Evolutionary conservation across 1,139 yeast genomes (phyloP), one percentile per base, ranked within the genome.

Genomic region (Taphrina flavorubra): DNA sequence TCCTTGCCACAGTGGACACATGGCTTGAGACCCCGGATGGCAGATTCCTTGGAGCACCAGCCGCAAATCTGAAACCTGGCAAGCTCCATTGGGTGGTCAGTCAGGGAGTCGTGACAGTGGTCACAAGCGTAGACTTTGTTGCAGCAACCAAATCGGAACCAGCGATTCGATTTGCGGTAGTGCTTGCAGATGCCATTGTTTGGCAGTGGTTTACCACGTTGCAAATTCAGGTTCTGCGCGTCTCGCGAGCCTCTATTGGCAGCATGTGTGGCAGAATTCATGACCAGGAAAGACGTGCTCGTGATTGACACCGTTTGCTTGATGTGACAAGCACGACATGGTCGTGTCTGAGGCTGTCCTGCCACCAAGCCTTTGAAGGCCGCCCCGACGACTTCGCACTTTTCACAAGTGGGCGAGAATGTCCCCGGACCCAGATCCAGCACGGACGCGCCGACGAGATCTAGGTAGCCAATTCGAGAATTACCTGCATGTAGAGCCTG

Each of bases 71-170:
- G 65, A 37, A 82, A 75, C 53, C 74, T 75, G 4, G 82, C 82
- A 31, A 77, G 78, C 68, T 80, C 82, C 53, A 74, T 72, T 0
- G 76, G 74, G 71, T 81, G 83, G 61, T 76, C 77, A 51, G 77
- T 71, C 40, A 76, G 77, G 20, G 73, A 77, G 68, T 81, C 81
- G 68, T 81, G 83, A 71, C 83, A 81, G 63, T 75, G 73, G 68
- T 80, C 83, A 59, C 83, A 81, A 1, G 83, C 78, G 68, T 75
- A 80, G 13, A 81, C 82, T 63, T 78, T 76, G 63, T 76, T 75
- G 70, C 83, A 81, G 74, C 83, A 81, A 25, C 80, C 74, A 73
- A 81, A 81, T 51, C 83, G 73, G 72, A 80, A 80, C 83, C 83
- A 81, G 36, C 83, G 74, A 47, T 74, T 74, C 20, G 82, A 80